Base-by-base conservation (phyloP, 352 stramenopile genomes). In the Chrysophaeum taylorii region DNA sequence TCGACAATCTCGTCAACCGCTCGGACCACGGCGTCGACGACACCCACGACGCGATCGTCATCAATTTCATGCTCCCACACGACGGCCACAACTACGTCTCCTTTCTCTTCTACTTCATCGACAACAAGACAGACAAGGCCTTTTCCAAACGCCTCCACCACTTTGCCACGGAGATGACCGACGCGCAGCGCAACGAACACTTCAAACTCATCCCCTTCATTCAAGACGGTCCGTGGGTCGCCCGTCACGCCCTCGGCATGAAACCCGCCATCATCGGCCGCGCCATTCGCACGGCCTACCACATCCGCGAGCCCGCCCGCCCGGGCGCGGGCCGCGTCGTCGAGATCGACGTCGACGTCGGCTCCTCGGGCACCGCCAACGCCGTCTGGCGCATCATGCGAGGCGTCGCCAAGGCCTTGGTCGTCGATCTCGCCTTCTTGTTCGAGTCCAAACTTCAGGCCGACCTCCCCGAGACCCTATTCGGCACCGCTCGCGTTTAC, bases 131-230 rank as follows among this genome's bases (percentile, higher is more conserved):
- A n/a, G n/a, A n/a, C n/a, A n/a, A n/a, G n/a, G n/a, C n/a, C n/a
- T n/a, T n/a, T n/a, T n/a, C n/a, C n/a, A n/a, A n/a, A n/a, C n/a
- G n/a, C n/a, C n/a, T n/a, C n/a, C n/a, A n/a, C n/a, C n/a, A n/a
- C n/a, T n/a, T n/a, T n/a, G n/a, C n/a, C n/a, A n/a, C n/a, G n/a
- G n/a, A n/a, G n/a, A n/a, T n/a, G n/a, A n/a, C n/a, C n/a, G n/a
- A n/a, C n/a, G 75, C 82, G 60, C 96, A 97, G 76, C 88, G 93
- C 35, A 95, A 98, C 77, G 91, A 88, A 53, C 91, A 92, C 18
- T 98, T 98, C 82, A 99, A 99, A 82, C 80, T 99, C 61, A 97
- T 98, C 74, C 94, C 94, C 16, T 75, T 81, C 69, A 89, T 98
- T 69, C 87, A 97, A 4, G 91, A 98, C 74, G 93, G 93, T 15